Evolutionary conservation across 306 rosid species (phyloP).

Genomic region (Leucaena leucocephala): DNA sequence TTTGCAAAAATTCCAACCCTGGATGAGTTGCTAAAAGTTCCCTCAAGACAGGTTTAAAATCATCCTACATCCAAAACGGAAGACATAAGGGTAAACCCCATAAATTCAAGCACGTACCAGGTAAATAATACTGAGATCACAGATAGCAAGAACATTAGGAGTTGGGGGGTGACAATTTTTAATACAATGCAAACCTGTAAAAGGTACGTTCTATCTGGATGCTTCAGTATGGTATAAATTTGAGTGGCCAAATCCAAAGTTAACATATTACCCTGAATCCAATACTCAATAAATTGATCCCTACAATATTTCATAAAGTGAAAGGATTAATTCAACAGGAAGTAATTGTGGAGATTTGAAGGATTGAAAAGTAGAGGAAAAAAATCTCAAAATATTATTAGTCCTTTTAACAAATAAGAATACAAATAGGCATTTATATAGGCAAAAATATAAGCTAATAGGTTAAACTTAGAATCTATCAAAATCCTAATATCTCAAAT

Average conservation of each 20-base stretch:
- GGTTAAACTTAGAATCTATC: too few relatives aligned
- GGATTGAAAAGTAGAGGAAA: too few relatives aligned
- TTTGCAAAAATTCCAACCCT: slow-evolving; percentile 72
- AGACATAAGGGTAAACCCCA: neutral
- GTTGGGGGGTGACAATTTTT: slow-evolving; percentile 13
- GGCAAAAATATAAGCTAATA: too few relatives aligned
- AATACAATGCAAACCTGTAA: slow-evolving; percentile 59
- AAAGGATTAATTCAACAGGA: slow-evolving; percentile 26
- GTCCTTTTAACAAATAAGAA: too few relatives aligned
- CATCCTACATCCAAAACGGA: slow-evolving; percentile 53
- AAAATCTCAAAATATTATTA: too few relatives aligned
- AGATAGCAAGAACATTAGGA: slow-evolving; percentile 26
- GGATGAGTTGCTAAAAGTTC: slow-evolving; percentile 73
- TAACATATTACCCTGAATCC: slow-evolving; percentile 68
- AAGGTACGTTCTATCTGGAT: slow-evolving; percentile 59
- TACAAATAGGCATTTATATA: too few relatives aligned
- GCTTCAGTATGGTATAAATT: slow-evolving; percentile 62
- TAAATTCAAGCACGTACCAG: slow-evolving; percentile 7
- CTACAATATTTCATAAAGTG: slow-evolving; percentile 41
- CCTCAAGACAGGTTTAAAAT: slow-evolving; percentile 68
- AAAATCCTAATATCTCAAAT: too few relatives aligned
- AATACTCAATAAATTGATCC: slow-evolving; percentile 66
- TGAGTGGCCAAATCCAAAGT: slow-evolving; percentile 63
- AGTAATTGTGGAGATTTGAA: too few relatives aligned
- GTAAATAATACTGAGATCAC: slow-evolving; percentile 26